These are phyloP conservation scores for Neurospora sp. DNA, from an alignment of 495 filamentous ascomycete species.

Conservation along the genomic window DNA sequence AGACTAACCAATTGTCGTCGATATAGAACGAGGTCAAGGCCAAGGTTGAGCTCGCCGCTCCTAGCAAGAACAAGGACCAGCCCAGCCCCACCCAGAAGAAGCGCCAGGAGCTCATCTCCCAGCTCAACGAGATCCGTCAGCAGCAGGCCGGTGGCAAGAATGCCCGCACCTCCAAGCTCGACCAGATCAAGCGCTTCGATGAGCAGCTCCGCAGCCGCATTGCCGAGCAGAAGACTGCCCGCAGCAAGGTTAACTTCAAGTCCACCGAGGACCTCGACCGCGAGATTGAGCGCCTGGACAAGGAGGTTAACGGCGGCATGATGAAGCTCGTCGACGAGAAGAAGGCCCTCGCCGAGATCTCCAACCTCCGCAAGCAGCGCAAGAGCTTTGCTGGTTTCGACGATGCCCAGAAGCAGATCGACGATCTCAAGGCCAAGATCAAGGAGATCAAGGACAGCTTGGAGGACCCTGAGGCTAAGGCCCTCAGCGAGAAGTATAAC, in stretches of 20 bases:
- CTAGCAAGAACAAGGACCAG: slow-evolving; percentile 55
- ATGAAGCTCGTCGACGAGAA: slow-evolving; percentile 96
- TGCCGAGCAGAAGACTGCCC: slow-evolving; percentile 73
- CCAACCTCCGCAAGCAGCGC: slow-evolving; percentile 71
- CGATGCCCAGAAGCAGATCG: slow-evolving; percentile 71
- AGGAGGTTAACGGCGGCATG: slow-evolving; percentile 70
- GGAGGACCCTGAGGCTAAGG: slow-evolving; percentile 87
- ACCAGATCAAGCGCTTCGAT: slow-evolving; percentile 80
- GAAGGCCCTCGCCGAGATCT: slow-evolving; percentile 77
- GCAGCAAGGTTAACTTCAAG: slow-evolving; percentile 69
- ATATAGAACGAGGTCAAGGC: slow-evolving; percentile 68
- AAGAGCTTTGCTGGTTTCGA: slow-evolving; percentile 83
- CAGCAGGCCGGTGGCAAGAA: slow-evolving; percentile 80
- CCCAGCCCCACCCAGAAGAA: slow-evolving; percentile 63
- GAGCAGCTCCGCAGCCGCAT: slow-evolving; percentile 70
- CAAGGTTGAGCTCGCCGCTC: slow-evolving; percentile 70
- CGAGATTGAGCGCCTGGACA: slow-evolving; percentile 68
- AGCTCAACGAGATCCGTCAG: slow-evolving; percentile 61
- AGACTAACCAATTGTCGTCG: slow-evolving; percentile 1
- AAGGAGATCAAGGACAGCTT: slow-evolving; percentile 72
- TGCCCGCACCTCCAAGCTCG: slow-evolving; percentile 59
- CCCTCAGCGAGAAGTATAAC: slow-evolving; percentile 72
- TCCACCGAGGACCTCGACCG: slow-evolving; percentile 75
- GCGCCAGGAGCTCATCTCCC: slow-evolving; percentile 68
- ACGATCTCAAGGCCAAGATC: slow-evolving; percentile 73